These are phyloP conservation scores for Blastocystis sp. DNA, from an alignment of 352 stramenopile genomes.

Conservation along the genomic window DNA sequence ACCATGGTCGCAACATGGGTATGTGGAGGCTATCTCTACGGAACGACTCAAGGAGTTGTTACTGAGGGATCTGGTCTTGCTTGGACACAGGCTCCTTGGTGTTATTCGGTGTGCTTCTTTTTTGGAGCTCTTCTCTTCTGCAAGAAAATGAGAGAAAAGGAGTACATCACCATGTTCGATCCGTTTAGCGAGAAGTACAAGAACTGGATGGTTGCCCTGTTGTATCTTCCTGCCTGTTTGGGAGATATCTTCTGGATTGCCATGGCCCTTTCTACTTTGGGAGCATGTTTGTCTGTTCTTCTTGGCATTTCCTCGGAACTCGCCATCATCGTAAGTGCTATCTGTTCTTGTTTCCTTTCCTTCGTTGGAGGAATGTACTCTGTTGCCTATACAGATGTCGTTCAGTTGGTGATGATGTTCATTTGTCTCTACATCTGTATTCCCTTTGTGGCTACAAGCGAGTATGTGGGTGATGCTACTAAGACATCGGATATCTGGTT, in stretches of 20 bases:
- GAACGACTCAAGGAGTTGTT: slow-evolving; percentile 57
- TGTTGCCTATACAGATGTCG: slow-evolving; percentile 67
- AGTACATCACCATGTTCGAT: slow-evolving; percentile 68
- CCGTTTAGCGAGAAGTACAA: slow-evolving; percentile 62
- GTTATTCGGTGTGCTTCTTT: slow-evolving; percentile 67
- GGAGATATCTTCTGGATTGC: slow-evolving; percentile 69
- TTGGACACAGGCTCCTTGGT: slow-evolving; percentile 68
- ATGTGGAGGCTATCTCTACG: slow-evolving; percentile 66
- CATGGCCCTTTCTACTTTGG: slow-evolving; percentile 64
- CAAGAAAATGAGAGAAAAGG: slow-evolving; percentile 53
- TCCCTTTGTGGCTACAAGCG: slow-evolving; percentile 56
- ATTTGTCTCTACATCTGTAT: slow-evolving; percentile 66
- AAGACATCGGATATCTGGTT: slow-evolving; percentile 30
- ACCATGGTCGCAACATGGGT: slow-evolving; percentile 67
- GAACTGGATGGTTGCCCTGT: slow-evolving; percentile 64
- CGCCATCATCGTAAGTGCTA: slow-evolving; percentile 55
- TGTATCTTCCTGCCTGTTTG: slow-evolving; percentile 67
- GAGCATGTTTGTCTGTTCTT: slow-evolving; percentile 49
- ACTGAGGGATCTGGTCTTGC: slow-evolving; percentile 35
- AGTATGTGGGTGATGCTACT: slow-evolving; percentile 25
- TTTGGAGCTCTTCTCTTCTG: slow-evolving; percentile 50
- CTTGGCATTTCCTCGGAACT: slow-evolving; percentile 22
- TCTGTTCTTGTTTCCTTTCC: slow-evolving; percentile 55
- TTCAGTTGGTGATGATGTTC: slow-evolving; percentile 68
- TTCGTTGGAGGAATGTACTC: slow-evolving; percentile 68